Evolutionary conservation across 2,329 filamentous ascomycete genomes (phyloP), one percentile per base, ranked within the genome.

Genomic region (Xylaria sp.): DNA sequence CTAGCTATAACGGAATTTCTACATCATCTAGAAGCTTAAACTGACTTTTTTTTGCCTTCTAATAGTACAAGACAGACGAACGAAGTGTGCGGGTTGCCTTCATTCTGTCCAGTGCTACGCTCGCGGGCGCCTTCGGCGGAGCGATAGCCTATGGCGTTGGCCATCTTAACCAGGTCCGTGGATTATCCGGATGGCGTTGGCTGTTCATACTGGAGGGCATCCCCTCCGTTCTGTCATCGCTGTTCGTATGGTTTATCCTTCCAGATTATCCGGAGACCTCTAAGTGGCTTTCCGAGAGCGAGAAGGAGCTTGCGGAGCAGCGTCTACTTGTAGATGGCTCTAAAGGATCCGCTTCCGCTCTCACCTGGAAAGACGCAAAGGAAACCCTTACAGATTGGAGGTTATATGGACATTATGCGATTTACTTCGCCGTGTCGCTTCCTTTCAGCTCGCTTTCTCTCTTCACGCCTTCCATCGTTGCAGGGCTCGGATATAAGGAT

Each of bases 71-170:
- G 54, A 88, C 89, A 72, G 85, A 88, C 20, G 91, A 94, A 79
- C 85, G 92, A 3, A 91, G 90, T 25, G 80, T 93, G n/a, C 86
- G 92, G 4, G 89, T 93, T 1, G 90, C 90, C 2, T 89, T 92
- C 68, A 86, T 94, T 1, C 90, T 94, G 67, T 88, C 90, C 18
- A 88, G 85, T 18, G 89, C 91, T 0, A 91, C 92, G 0, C 83
- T 93, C 0, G 90, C 91, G 0, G 92, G 92, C 7, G 92, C 92
- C 15, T 93, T 89, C 72, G 91, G 92, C n/a, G 92, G 92, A 3
- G 85, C 92, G 1, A 86, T 94, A 7, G 92, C 92, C 1, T 94
- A 91, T 70, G 91, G 85, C 1, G 90, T 94, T 67, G 90, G 90
- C 0, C 89, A 91, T 74, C 91, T 94, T 88, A 89, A 93, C 71